Evolutionary conservation across 768 basidiomycete genomes (phyloP).

Genomic region (Boletus vinaceobasis): DNA sequence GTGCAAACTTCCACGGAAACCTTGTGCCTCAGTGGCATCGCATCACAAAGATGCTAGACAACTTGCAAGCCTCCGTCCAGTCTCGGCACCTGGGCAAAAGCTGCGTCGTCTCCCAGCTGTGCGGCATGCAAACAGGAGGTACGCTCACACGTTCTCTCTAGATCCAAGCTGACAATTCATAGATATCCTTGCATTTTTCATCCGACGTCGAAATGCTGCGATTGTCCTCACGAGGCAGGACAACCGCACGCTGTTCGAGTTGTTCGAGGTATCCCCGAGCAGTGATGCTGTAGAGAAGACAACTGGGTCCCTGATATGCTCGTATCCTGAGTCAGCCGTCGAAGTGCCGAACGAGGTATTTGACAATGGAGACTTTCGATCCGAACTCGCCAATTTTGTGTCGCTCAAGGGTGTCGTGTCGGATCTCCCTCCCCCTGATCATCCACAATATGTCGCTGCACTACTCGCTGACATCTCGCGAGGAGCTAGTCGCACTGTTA

Average conservation of each 20-base stretch:
- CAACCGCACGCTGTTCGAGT: conserved; percentile 17
- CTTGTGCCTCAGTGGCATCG: no score
- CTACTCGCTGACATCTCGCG: not conserved
- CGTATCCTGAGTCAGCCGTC: conserved; percentile 21
- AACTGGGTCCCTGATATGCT: conserved; percentile 23
- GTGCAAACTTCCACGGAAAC: no score
- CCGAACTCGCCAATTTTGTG: conserved; percentile 20
- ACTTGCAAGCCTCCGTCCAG: not conserved
- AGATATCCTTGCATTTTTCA: conserved; percentile 38
- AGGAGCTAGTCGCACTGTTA: conserved; percentile 5
- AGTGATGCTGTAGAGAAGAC: conserved; percentile 32
- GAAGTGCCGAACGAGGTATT: conserved; percentile 8
- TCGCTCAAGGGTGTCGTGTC: conserved; percentile 3
- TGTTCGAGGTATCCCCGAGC: conserved; percentile 21
- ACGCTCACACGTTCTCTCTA: not conserved
- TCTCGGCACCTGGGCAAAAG: no score
- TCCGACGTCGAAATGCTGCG: conserved; percentile 43
- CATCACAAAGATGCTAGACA: conserved; percentile 1
- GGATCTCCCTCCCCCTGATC: not conserved
- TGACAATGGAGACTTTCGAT: conserved; percentile 9
- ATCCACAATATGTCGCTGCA: not conserved
- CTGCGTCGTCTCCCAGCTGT: not conserved
- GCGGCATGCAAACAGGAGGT: not conserved
- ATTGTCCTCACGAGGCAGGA: conserved; percentile 32
- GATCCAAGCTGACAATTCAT: not conserved